phyloP scores from a whole-genome alignment of 2,329 filamentous ascomycete genomes.

The Metarhizium humberi region DNA sequence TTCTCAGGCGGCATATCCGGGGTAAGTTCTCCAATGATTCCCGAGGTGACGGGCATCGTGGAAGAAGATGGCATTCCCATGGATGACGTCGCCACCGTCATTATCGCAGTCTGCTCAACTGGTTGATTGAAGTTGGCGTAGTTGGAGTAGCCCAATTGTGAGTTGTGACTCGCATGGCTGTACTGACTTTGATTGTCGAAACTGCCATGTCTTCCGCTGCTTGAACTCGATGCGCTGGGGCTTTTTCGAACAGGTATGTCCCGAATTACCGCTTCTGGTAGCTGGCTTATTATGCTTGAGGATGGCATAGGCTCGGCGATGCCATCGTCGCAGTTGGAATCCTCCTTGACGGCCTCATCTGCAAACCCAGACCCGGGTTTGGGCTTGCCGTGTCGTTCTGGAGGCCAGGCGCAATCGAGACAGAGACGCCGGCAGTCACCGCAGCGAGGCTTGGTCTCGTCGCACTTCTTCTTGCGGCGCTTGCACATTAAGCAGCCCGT shows the following conservation, averaged over 20 bases:
- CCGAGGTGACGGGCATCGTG: conserved; percentile 2
- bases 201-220: conserved; percentile 8
- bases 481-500: conserved; percentile 36
- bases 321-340: not conserved
- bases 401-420: conserved; percentile 23
- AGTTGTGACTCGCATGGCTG: conserved; percentile 3
- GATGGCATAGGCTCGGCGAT: not conserved
- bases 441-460: conserved; percentile 33
- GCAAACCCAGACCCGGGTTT: conserved; percentile 7
- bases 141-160: not conserved
- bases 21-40: conserved; percentile 7
- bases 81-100: conserved; percentile 5
- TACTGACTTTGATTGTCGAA: conserved; percentile 10
- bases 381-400: conserved; percentile 12
- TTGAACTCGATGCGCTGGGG: conserved; percentile 12
- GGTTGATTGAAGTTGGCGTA: conserved; percentile 4
- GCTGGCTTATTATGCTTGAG: not conserved
- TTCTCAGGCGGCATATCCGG: conserved; percentile 12
- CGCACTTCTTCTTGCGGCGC: conserved; percentile 37
- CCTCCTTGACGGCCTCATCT: conserved; percentile 4
- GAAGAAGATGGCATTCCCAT: conserved; percentile 4
- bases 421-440: conserved; percentile 26
- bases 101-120: conserved; percentile 2
- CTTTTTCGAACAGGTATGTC: conserved; percentile 13
- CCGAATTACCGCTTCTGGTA: conserved; percentile 3